These are phyloP conservation scores for Nectriaceae sp. DNA, from an alignment of 2,329 filamentous ascomycete species.

Conservation along the genomic window DNA sequence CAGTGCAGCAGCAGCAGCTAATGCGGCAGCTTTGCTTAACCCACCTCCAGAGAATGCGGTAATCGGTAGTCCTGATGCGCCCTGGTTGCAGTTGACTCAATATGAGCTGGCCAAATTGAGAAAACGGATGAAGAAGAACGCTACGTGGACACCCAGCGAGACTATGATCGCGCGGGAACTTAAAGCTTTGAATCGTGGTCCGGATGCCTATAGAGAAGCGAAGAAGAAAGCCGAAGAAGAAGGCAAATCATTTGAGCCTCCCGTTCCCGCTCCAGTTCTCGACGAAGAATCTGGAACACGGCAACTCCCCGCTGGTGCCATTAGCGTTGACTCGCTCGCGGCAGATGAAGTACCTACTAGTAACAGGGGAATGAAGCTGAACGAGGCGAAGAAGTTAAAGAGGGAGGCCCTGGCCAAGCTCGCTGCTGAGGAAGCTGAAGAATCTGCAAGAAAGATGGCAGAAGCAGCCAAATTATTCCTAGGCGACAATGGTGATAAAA, in stretches of 20 bases:
- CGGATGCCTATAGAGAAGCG: conserved; percentile 62
- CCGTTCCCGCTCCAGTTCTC: conserved; percentile 37
- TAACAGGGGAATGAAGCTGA: conserved; percentile 76
- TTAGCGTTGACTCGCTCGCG: conserved; percentile 57
- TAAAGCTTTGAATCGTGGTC: conserved; percentile 67
- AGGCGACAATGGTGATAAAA: background rate
- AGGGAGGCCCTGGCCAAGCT: conserved; percentile 63
- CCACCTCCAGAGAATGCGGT: conserved; percentile 63
- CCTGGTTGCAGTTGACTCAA: conserved; percentile 66
- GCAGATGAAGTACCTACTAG: conserved; percentile 65
- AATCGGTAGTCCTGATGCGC: conserved; percentile 59
- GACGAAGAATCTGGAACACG: conserved; percentile 53
- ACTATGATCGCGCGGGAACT: conserved; percentile 84
- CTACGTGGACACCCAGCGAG: conserved; percentile 80
- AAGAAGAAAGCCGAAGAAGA: conserved; percentile 66
- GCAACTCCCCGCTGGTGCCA: conserved; percentile 60
- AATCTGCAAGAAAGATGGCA: conserved; percentile 55
- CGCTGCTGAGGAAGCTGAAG: conserved; percentile 63
- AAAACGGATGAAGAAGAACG: conserved; percentile 91
- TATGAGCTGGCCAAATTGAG: conserved; percentile 69
- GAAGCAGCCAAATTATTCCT: conserved; percentile 50
- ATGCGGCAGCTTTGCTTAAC: conserved; percentile 47
- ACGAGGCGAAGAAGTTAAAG: conserved; percentile 76
- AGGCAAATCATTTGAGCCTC: conserved; percentile 60
- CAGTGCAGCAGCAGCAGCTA: conserved; percentile 41